Conservation (phyloP, 345 rosid genomes). For the Salix udensis region DNA sequence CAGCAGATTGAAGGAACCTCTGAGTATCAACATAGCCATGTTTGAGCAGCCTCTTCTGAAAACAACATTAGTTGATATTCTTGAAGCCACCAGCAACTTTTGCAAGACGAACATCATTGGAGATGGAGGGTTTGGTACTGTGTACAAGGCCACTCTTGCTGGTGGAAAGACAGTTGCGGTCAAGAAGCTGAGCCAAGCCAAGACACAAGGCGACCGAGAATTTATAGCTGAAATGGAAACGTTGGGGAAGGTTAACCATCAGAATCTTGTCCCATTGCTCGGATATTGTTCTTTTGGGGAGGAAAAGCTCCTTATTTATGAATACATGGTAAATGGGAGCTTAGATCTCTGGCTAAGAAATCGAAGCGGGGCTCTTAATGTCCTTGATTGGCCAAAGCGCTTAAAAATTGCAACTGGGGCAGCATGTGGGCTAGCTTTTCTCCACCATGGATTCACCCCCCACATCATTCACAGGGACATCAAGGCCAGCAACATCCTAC, state of each 20-base stretch:
- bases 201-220: conserved; percentile 80
- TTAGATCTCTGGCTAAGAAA: conserved; percentile 79
- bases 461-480: conserved; percentile 92
- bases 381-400: conserved; percentile 78
- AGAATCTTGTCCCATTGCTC: conserved; percentile 72
- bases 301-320: conserved; percentile 88
- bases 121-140: conserved; percentile 92
- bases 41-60: conserved; percentile 83
- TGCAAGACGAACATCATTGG: conserved; percentile 85
- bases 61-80: conserved; percentile 62
- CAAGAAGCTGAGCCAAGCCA: conserved; percentile 80
- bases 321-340: conserved; percentile 89
- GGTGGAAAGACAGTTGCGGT: conserved; percentile 73
- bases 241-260: conserved; percentile 89
- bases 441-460: conserved; percentile 81
- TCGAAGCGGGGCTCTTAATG: conserved; percentile 53
- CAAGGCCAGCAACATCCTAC: conserved; percentile 85
- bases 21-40: conserved; percentile 81
- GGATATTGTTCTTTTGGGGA: conserved; percentile 79
- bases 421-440: conserved; percentile 76
- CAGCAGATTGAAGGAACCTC: conserved; percentile 76
- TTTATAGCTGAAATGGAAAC: conserved; percentile 97
- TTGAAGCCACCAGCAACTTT: conserved; percentile 73
- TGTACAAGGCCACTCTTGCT: conserved; percentile 64
- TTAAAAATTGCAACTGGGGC: conserved; percentile 69